Evolutionary conservation across 2,329 filamentous ascomycete species (phyloP), one percentile per base, ranked within the genome.

Genomic region (Xylariales sp.): DNA sequence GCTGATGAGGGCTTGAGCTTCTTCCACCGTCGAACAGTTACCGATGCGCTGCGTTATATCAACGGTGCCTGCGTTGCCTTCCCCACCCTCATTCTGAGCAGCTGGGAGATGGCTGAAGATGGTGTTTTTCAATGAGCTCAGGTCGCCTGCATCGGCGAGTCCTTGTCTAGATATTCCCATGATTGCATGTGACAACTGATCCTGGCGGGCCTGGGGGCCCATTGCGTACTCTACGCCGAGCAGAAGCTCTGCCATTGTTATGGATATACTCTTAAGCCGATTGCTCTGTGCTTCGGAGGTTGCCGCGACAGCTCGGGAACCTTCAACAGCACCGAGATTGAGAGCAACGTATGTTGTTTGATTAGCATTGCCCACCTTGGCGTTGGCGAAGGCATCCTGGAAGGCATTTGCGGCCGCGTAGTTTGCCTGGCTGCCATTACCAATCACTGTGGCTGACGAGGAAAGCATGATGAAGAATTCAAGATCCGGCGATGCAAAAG

Each of bases 401-500:
- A 69, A 71, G 10, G 65, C 67, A 67, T 72, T 74, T 16, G 56
- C 57, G 28, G 61, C 36, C 8, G 34, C 52, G 48, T 74, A 71
- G 30, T 69, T 71, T 12, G 62, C 67, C 36, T 70, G 65, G 14
- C 64, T 68, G 8, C 62, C 54, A 4, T 67, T 49, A 4, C 72
- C 72, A 10, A 65, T 55, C 5, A 49, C 34, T 50, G 39, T 66
- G 28, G 57, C 43, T 1, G 68, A 32, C 3, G 74, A 75, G 1
- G 71, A 74, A 16, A 75, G 57, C 52, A 67, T 68, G 43, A 75
- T 30, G 62, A 75, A 74, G 58, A 74, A 75, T n/a, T 73, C 71
- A 0, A 71, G 58, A 0, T 62, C n/a, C 2, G 49, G 28, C 14
- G 64, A 59, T 39, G 63, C 54, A 28, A 74, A 72, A 5, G 52